These are phyloP conservation scores for Amorphotheca resinae DNA, from an alignment of 495 filamentous ascomycete genomes.

Conservation along the genomic window DNA sequence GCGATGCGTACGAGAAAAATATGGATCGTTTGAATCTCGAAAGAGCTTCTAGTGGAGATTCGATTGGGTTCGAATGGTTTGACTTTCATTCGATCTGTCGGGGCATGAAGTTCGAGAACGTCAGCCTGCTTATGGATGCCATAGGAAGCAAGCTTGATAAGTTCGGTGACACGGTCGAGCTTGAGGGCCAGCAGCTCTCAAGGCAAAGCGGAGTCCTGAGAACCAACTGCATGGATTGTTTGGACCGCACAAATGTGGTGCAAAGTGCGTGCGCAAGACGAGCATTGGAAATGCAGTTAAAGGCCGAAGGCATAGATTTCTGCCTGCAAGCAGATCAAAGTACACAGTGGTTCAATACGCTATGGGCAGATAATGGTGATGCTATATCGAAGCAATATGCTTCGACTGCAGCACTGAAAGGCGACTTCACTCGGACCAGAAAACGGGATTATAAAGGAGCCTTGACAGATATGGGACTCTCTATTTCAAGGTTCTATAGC, in stretches of 20 bases:
- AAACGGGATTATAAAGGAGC: constrained; percentile 88
- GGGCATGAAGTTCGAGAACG: constrained; percentile 96
- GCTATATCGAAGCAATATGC: constrained; percentile 66
- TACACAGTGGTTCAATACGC: constrained; percentile 81
- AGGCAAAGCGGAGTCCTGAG: constrained; percentile 65
- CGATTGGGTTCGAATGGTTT: constrained; percentile 79
- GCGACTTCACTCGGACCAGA: constrained; percentile 82
- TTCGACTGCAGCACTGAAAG: constrained; percentile 85
- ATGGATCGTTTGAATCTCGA: constrained; percentile 50
- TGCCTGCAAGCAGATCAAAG: constrained; percentile 53
- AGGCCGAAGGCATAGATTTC: constrained; percentile 59
- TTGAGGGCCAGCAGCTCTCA: constrained; percentile 31
- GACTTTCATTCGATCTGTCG: constrained; percentile 86
- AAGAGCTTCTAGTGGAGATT: constrained; percentile 35
- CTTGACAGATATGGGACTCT: constrained; percentile 83
- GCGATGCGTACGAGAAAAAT: constrained; percentile 59
- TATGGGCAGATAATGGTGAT: constrained; percentile 93
- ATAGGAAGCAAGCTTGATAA: constrained; percentile 50
- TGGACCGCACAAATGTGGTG: constrained; percentile 87
- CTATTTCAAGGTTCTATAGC: constrained; percentile 58
- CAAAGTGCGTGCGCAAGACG: constrained; percentile 74
- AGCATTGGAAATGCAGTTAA: constrained; percentile 64
- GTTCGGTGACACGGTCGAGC: constrained; percentile 50
- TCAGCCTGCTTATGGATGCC: constrained; percentile 58
- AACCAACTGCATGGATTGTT: constrained; percentile 96